Evolutionary conservation across 495 filamentous ascomycete genomes (phyloP).

Genomic region (Trichoderma parareesei): DNA sequence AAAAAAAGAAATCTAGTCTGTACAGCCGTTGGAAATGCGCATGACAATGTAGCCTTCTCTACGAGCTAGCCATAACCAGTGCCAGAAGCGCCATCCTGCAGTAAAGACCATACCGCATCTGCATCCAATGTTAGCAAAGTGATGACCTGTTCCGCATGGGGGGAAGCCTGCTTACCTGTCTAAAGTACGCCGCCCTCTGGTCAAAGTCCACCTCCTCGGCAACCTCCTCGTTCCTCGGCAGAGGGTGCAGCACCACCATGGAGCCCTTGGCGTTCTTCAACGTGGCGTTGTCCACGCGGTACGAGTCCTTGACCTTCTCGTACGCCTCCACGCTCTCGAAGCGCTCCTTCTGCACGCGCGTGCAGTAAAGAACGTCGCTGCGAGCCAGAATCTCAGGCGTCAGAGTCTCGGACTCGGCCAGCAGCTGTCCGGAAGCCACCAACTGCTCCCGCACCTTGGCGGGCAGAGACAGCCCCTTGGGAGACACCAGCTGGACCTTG

Average conservation of each 20-base stretch:
- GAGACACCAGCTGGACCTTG: constrained; percentile 82
- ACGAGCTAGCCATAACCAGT: constrained; percentile 43
- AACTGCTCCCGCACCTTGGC: constrained; percentile 62
- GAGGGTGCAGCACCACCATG: constrained; percentile 91
- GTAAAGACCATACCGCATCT: constrained; percentile 99
- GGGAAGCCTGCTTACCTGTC: constrained; percentile 67
- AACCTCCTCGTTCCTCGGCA: constrained; percentile 88
- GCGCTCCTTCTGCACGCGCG: constrained; percentile 90
- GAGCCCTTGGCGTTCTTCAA: constrained; percentile 83
- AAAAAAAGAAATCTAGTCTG: background rate
- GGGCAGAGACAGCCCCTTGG: constrained; percentile 69
- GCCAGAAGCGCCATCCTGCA: constrained; percentile 95
- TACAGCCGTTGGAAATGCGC: constrained; percentile 9
- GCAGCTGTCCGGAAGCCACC: constrained; percentile 61
- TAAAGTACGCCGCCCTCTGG: constrained; percentile 92
- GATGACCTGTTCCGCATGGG: background rate
- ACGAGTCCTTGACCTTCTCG: constrained; percentile 76
- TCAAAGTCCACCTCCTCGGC: constrained; percentile 95
- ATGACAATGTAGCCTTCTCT: background rate
- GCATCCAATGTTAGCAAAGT: constrained; percentile 33
- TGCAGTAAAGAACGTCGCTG: constrained; percentile 91
- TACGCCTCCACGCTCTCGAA: constrained; percentile 73
- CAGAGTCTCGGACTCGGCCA: constrained; percentile 64
- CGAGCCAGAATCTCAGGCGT: constrained; percentile 75
- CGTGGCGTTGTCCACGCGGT: constrained; percentile 83